Evolutionary conservation across 2,329 filamentous ascomycete species (phyloP).

Genomic region (Raffaelea albimanens): DNA sequence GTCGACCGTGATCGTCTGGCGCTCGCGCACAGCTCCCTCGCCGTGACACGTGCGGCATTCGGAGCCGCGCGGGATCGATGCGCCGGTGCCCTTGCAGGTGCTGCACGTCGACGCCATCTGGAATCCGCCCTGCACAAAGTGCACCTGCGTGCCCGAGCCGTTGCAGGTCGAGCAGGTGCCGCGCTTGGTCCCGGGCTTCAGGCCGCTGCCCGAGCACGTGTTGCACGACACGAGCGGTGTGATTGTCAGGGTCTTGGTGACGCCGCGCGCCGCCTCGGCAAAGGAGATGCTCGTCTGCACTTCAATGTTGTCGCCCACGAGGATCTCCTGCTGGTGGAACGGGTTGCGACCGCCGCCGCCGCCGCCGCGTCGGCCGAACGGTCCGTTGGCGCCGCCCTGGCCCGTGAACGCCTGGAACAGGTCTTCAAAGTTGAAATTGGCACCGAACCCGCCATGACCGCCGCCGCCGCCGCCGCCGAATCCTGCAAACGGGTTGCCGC

Average conservation of each 20-base stretch:
- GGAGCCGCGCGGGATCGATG: conserved; percentile 64
- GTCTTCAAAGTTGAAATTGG: conserved; percentile 92
- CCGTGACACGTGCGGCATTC: conserved; percentile 76
- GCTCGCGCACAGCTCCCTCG: conserved; percentile 73
- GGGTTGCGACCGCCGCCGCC: conserved; percentile 46
- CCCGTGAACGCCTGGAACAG: conserved; percentile 80
- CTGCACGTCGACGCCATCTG: conserved; percentile 90
- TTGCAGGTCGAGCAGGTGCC: conserved; percentile 70
- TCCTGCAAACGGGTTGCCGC: conserved; percentile 51
- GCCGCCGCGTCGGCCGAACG: conserved; percentile 33
- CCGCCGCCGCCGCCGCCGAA: conserved; percentile 42
- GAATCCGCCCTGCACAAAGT: conserved; percentile 86
- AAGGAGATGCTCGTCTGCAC: conserved; percentile 89
- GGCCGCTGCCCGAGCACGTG: conserved; percentile 72
- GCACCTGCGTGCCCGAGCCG: conserved; percentile 77
- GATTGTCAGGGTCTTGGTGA: conserved; percentile 77
- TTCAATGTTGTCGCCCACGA: conserved; percentile 95
- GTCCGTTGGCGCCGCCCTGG: conserved; percentile 45
- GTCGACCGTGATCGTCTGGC: conserved; percentile 76
- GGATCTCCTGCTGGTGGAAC: conserved; percentile 64
- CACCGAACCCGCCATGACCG: conserved; percentile 55
- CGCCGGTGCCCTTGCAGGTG: conserved; percentile 69
- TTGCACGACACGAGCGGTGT: conserved; percentile 73
- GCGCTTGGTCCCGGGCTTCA: conserved; percentile 72
- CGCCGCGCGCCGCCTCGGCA: conserved; percentile 90